Base-by-base conservation (phyloP, 176 grass and related monocot species). In the Stipa capillata region DNA sequence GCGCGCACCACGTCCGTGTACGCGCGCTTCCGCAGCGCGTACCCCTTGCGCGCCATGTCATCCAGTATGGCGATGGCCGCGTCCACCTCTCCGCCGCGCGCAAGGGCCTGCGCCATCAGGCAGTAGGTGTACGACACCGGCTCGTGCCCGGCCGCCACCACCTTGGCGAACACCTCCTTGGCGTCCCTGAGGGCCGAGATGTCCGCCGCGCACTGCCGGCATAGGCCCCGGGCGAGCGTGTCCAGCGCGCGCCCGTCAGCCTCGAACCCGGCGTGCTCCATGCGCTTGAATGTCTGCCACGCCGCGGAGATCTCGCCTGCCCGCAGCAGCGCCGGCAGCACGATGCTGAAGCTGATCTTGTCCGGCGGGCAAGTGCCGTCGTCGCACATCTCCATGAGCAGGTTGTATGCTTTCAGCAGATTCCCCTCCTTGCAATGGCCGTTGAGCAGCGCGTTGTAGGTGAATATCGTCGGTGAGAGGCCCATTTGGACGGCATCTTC, bases 41-140 rank as follows among this genome's bases (percentile, higher is more conserved):
- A 83, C 3, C 92, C 92, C 60, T 11, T 71, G 47, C 84, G 87
- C 85, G 78, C 84, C 90, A 92, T 94, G 73, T 98, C 89, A 34
- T 87, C 68, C 45, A 94, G 79, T 58, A 88, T 82, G 61, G 73
- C 57, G 37, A 89, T 24, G 34, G 92, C 95, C 64, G 72, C 79
- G 71, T 98, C 89, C 54, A 94, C 73, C 80, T 92, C 87, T 40
- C 92, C 90, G 15, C 92, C 91, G 70, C 65, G 85, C 34, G 89
- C 87, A 72, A 98, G 89, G 54, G 95, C 95, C 87, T 98, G 92
- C 73, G 93, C 76, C 87, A 94, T 90, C 82, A 98, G 89, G 73
- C 85, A 92, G 80, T 92, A 93, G 6, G 92, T 91, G 79, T 94
- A 98, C 7, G 87, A 85, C 18, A 87, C 85, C 66, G 87, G 95